Percentiles rank a stretch among this genome's conserved stretches.
Evolutionary conservation across 176 grass and related monocot species (phyloP).

Genomic region (Hordeum marinum): DNA sequence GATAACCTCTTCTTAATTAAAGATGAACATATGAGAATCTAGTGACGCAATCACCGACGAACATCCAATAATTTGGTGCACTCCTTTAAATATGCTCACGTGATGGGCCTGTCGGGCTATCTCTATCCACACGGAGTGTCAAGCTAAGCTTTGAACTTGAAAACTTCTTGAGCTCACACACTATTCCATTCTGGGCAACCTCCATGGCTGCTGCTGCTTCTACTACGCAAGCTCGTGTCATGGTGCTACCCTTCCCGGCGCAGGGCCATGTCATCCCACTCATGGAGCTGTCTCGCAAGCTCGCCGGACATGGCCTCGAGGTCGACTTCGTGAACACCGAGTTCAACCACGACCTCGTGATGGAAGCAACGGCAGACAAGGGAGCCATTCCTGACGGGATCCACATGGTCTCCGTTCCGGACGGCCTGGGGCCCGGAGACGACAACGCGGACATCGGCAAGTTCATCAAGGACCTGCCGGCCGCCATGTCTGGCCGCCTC

Average conservation of each 20-base stretch:
- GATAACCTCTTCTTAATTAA: too few relatives aligned
- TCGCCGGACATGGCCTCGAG: constrained; percentile 34
- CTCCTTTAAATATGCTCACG: background rate
- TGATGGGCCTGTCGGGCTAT: background rate
- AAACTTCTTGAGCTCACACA: background rate
- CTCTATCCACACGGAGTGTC: background rate
- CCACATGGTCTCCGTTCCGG: constrained; percentile 50
- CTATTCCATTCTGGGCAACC: background rate
- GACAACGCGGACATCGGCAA: constrained; percentile 42
- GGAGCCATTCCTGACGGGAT: constrained; percentile 27
- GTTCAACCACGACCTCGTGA: constrained; percentile 39
- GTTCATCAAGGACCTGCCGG: constrained; percentile 14
- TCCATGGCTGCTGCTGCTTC: constrained; percentile 1
- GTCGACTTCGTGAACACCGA: constrained; percentile 49
- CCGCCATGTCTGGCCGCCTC: constrained; percentile 33
- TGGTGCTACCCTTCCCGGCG: constrained; percentile 46
- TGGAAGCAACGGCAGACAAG: constrained; percentile 21
- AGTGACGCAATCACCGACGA: constrained; percentile 20
- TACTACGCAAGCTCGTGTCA: background rate
- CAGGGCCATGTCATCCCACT: constrained; percentile 57
- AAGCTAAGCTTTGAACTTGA: background rate
- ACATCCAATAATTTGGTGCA: background rate
- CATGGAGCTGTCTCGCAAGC: constrained; percentile 46
- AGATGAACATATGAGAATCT: background rate
- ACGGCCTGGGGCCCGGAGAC: constrained; percentile 53